These are phyloP conservation scores for Fusarium sp. DNA, from an alignment of 2,329 filamentous ascomycete species.

Conservation along the genomic window DNA sequence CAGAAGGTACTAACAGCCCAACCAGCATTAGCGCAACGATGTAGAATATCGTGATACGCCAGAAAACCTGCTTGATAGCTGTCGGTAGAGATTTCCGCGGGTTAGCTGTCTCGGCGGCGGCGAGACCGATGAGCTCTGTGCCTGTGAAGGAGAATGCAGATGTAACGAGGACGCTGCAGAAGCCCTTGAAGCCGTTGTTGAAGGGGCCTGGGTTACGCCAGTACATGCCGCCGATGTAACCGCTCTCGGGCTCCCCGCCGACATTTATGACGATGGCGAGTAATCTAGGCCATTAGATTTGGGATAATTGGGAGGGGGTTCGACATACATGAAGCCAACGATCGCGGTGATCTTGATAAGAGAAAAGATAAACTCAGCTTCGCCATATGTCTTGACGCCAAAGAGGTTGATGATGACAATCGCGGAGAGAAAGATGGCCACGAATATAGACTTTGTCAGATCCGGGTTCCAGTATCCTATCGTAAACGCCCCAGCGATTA, in stretches of 20 bases:
- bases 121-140: conserved; percentile 78
- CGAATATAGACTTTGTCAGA: conserved; percentile 76
- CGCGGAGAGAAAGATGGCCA: conserved; percentile 78
- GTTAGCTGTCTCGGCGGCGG: conserved; percentile 79
- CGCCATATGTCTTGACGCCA: conserved; percentile 86
- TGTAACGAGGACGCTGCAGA: conserved; percentile 79
- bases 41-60: conserved; percentile 92
- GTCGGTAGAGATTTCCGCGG: conserved; percentile 82
- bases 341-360: conserved; percentile 86
- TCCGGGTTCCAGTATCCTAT: conserved; percentile 78
- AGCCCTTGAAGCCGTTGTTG: conserved; percentile 81
- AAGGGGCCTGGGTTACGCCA: conserved; percentile 84
- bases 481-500: conserved; percentile 85
- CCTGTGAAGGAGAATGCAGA: conserved; percentile 80
- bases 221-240: conserved; percentile 81
- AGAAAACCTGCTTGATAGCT: conserved; percentile 93
- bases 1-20: conserved; percentile 81
- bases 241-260: conserved; percentile 75
- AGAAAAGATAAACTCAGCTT: conserved; percentile 88
- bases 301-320: conserved; percentile 35
- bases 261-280: conserved; percentile 86
- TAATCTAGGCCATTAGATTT: conserved; percentile 59
- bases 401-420: conserved; percentile 87
- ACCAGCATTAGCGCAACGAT: conserved; percentile 83
- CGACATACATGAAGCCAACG: conserved; percentile 81